Evolutionary conservation across 73 alveolate genomes (phyloP).

Genomic region (Stentor roeselii): DNA sequence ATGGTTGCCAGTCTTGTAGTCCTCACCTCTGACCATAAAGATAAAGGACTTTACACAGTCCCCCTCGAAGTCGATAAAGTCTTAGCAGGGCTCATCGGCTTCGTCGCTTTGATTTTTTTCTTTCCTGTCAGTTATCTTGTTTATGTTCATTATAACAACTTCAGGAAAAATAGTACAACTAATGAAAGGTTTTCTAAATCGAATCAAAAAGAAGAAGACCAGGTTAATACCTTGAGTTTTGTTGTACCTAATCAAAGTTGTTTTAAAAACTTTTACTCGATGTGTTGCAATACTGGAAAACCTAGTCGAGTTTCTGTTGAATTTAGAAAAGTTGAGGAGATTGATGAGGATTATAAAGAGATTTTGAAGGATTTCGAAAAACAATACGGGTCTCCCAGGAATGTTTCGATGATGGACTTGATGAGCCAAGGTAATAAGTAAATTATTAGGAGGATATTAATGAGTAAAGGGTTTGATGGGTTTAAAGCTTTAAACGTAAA

Average conservation of each 20-base stretch:
- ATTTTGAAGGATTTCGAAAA: neutral
- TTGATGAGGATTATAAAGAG: neutral
- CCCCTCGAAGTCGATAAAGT: neutral
- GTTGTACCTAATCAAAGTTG: neutral
- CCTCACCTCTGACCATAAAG: neutral
- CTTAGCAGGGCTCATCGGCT: slow-evolving; percentile 2
- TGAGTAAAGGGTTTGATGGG: neutral
- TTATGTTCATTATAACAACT: slow-evolving; percentile 32
- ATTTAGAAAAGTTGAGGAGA: neutral
- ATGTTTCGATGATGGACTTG: neutral
- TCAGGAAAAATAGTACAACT: slow-evolving; percentile 33
- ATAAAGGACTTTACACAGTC: neutral
- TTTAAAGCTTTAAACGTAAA: too few relatives aligned
- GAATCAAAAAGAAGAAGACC: neutral
- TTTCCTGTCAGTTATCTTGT: slow-evolving; percentile 24
- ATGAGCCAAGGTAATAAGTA: neutral
- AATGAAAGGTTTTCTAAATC: slow-evolving; percentile 43
- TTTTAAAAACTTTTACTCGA: neutral
- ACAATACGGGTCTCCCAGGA: neutral
- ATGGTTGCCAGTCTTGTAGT: neutral
- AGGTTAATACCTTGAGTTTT: neutral
- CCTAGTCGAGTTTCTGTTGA: neutral
- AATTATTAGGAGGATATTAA: neutral
- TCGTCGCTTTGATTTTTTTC: slow-evolving; percentile 26
- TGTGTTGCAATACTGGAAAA: slow-evolving; percentile 6